Percentiles rank a stretch among this genome's conserved stretches.
Evolutionary conservation across 495 filamentous ascomycete genomes (phyloP).

Genomic region (Durotheca rogersii): DNA sequence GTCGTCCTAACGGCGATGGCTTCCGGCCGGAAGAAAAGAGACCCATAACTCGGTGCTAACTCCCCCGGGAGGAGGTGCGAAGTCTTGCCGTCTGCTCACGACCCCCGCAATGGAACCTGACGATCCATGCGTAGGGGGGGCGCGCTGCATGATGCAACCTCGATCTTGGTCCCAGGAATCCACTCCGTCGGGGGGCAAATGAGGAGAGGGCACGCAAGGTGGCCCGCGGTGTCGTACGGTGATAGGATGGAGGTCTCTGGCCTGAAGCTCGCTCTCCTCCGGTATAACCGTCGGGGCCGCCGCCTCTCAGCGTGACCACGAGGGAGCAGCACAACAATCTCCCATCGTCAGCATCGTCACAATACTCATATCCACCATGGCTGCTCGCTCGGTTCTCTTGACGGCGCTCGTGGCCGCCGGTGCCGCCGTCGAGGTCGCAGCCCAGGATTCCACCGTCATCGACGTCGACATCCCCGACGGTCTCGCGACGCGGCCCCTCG

Average conservation of each 20-base stretch:
- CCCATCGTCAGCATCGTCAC: background rate
- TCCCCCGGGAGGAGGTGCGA: no score
- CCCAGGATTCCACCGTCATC: constrained; percentile 17
- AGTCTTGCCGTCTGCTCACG: no score
- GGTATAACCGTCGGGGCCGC: background rate
- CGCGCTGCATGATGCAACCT: constrained; percentile 24
- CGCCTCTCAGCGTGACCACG: no score
- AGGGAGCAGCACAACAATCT: no score
- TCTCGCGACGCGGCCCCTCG: constrained; percentile 16
- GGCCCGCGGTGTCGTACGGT: constrained; percentile 9
- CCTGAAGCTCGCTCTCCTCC: background rate
- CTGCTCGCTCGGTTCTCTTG: constrained; percentile 13
- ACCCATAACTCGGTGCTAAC: background rate
- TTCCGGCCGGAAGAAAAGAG: background rate
- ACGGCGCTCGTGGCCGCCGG: constrained; percentile 15
- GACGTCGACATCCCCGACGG: constrained; percentile 16
- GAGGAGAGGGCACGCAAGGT: background rate
- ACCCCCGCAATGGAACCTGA: no score
- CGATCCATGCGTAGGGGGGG: no score
- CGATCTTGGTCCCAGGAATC: background rate
- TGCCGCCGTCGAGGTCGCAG: constrained; percentile 6
- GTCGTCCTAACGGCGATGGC: background rate
- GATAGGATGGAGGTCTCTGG: constrained; percentile 18
- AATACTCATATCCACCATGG: constrained; percentile 4
- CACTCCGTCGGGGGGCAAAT: constrained; percentile 5